These are phyloP conservation scores for Aureoboletus auriporus DNA, from an alignment of 768 basidiomycete genomes.

Conservation along the genomic window DNA sequence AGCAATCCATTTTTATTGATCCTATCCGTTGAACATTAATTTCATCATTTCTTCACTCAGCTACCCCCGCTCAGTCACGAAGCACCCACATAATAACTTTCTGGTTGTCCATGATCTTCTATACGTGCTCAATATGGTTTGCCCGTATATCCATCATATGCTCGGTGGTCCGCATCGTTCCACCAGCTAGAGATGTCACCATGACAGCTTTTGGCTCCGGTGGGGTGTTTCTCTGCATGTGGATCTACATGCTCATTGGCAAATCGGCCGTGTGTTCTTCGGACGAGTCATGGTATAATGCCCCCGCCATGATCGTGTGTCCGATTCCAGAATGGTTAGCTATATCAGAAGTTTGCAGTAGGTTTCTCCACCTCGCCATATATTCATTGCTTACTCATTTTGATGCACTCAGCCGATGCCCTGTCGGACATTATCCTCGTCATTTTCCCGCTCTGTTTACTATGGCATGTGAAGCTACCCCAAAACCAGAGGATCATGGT, in stretches of 20 bases:
- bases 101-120: slow-evolving; percentile 20
- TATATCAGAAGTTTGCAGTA: slow-evolving; percentile 50
- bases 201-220: slow-evolving; percentile 1
- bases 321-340: slow-evolving; percentile 44
- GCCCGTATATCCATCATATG: slow-evolving; percentile 23
- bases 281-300: slow-evolving; percentile 35
- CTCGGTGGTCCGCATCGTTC: slow-evolving; percentile 24
- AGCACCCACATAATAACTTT: slow-evolving; percentile 13
- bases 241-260: slow-evolving; percentile 14
- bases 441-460: slow-evolving; percentile 40
- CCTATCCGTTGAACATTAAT: background rate
- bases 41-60: slow-evolving; percentile 26
- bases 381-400: background rate
- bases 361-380: slow-evolving; percentile 14
- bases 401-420: slow-evolving; percentile 37
- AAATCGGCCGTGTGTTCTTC: slow-evolving; percentile 41
- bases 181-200: slow-evolving; percentile 9
- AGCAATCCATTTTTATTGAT: slow-evolving; percentile 1
- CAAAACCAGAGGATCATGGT: slow-evolving; percentile 39
- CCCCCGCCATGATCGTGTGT: slow-evolving; percentile 34
- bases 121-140: slow-evolving; percentile 25
- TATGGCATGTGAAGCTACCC: slow-evolving; percentile 40
- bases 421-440: slow-evolving; percentile 45
- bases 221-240: slow-evolving; percentile 14
- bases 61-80: slow-evolving; percentile 10